Percentiles rank a stretch among this genome's conserved stretches.
Conservation (phyloP, 2,329 filamentous ascomycete species). For the Endocalyx cinctus region DNA sequence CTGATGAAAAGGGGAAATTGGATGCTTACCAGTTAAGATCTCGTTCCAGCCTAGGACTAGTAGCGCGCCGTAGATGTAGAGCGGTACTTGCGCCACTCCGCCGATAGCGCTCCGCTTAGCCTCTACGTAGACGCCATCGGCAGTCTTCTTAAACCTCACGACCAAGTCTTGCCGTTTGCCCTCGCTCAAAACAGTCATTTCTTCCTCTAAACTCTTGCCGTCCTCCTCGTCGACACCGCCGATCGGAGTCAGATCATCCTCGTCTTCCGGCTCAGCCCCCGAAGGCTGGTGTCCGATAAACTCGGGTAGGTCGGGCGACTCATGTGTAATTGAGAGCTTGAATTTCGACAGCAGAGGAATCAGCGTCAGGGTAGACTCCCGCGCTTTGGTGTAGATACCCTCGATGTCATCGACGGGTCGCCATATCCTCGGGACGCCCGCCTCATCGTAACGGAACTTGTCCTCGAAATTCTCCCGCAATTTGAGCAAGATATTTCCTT, state of each 20-base stretch:
- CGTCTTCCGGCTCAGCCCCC: constrained; percentile 73
- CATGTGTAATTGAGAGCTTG: constrained; percentile 67
- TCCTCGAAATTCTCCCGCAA: constrained; percentile 98
- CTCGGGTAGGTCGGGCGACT: constrained; percentile 72
- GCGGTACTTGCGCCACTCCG: constrained; percentile 85
- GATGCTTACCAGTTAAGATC: constrained; percentile 76
- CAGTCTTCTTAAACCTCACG: constrained; percentile 95
- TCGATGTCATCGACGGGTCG: constrained; percentile 95
- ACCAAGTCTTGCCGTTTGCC: constrained; percentile 86
- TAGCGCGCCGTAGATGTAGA: constrained; percentile 90
- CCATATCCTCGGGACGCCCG: constrained; percentile 94
- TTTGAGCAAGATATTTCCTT: constrained; percentile 92
- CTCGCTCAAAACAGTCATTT: constrained; percentile 92
- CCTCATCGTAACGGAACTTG: constrained; percentile 96
- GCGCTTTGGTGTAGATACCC: constrained; percentile 84
- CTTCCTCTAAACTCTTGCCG: constrained; percentile 89
- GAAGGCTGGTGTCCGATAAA: constrained; percentile 79
- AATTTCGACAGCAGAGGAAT: constrained; percentile 88
- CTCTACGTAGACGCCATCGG: constrained; percentile 96
- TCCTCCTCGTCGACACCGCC: constrained; percentile 93
- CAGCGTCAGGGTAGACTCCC: constrained; percentile 85
- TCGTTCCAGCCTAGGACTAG: constrained; percentile 98
- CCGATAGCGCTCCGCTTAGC: constrained; percentile 96
- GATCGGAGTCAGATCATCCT: constrained; percentile 84
- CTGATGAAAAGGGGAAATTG: neutral